Conservation (phyloP, 805 yeast genomes). For the Lipomyces lipofer region DNA sequence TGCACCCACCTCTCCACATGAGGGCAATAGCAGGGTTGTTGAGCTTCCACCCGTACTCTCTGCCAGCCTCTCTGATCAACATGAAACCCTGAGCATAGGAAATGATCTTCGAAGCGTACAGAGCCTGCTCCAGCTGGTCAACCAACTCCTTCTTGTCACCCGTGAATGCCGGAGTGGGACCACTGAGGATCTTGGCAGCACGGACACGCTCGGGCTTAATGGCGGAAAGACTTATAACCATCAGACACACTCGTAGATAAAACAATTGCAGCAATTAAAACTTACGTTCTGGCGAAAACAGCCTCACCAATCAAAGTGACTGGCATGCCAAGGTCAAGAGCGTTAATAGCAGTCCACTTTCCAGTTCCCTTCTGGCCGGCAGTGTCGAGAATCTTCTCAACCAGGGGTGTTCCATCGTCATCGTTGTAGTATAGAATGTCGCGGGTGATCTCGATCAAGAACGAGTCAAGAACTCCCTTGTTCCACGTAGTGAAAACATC, state of each 20-base stretch:
- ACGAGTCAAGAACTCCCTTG: constrained; percentile 95
- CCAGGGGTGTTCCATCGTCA: constrained; percentile 86
- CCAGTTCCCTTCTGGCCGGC: constrained; percentile 99
- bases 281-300: constrained; percentile 73
- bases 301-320: constrained; percentile 98
- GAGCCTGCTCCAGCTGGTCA: constrained; percentile 95
- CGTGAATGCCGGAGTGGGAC: constrained; percentile 72
- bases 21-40: constrained; percentile 98
- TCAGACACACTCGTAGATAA: too few species aligned
- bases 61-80: constrained; percentile 98
- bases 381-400: constrained; percentile 92
- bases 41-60: constrained; percentile 93
- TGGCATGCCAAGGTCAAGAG: constrained; percentile 97
- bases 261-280: too few species aligned
- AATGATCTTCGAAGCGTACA: constrained; percentile 96
- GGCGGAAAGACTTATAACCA: constrained; percentile 60
- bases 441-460: constrained; percentile 94
- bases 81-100: constrained; percentile 99
- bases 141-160: constrained; percentile 81
- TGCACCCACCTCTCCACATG: constrained; percentile 99
- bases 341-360: constrained; percentile 99
- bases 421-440: constrained; percentile 90
- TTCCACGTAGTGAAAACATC: constrained; percentile 92
- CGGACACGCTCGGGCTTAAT: constrained; percentile 85
- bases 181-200: constrained; percentile 76